These are phyloP conservation scores for Leishmania mexicana DNA, from an alignment of 208 protist species.

Conservation along the genomic window DNA sequence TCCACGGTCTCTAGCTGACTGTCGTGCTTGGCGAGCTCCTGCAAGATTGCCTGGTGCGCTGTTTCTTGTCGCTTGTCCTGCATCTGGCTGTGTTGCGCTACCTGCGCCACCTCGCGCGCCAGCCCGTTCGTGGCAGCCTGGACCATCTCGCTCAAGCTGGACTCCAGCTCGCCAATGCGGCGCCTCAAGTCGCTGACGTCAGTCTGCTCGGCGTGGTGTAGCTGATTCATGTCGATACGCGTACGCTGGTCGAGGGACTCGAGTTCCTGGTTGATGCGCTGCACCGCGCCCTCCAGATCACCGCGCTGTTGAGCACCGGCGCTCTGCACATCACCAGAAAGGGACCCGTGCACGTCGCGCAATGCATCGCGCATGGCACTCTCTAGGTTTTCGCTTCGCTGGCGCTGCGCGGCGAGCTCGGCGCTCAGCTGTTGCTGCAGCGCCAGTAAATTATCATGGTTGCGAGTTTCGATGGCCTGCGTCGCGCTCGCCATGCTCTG, in stretches of 20 bases:
- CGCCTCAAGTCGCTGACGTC: constrained; percentile 46
- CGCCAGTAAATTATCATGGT: constrained; percentile 47
- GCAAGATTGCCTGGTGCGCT: constrained; percentile 66
- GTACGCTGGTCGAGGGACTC: constrained; percentile 64
- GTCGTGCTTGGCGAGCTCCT: constrained; percentile 77
- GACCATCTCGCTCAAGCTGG: constrained; percentile 37
- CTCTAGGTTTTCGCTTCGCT: constrained; percentile 63
- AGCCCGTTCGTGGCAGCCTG: constrained; percentile 55
- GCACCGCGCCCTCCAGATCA: constrained; percentile 31
- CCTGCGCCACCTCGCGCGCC: constrained; percentile 51
- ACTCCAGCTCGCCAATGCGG: constrained; percentile 44
- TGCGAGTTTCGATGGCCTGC: constrained; percentile 57
- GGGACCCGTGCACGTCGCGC: constrained; percentile 53
- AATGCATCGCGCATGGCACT: constrained; percentile 52
- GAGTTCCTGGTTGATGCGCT: constrained; percentile 45
- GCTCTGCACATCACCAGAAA: constrained; percentile 53
- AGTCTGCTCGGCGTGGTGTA: constrained; percentile 44
- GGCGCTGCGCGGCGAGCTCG: constrained; percentile 41
- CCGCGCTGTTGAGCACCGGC: constrained; percentile 32
- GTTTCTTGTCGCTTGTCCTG: constrained; percentile 52
- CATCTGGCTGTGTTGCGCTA: constrained; percentile 66
- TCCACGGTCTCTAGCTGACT: constrained; percentile 74
- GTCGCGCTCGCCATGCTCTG: constrained; percentile 42
- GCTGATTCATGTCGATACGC: constrained; percentile 46
- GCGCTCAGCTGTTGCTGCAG: constrained; percentile 60